Conservation (phyloP, 495 filamentous ascomycete species). For the Aspergillus panamensis region DNA sequence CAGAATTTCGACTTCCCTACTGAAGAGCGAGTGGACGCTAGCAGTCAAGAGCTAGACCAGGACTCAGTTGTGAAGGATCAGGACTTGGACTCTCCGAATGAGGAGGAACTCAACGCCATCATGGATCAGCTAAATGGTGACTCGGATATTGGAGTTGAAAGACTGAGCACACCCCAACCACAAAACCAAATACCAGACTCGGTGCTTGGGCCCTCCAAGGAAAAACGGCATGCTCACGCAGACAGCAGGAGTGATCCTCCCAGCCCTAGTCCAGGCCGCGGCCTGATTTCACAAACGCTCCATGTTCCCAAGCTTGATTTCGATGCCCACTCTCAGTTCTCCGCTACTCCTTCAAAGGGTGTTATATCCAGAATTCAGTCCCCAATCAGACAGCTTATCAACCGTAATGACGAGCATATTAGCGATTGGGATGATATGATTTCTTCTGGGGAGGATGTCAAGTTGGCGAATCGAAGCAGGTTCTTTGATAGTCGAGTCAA, state of each 20-base stretch:
- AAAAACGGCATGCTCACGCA: conserved; percentile 51
- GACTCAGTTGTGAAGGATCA: not conserved
- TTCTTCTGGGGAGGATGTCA: conserved; percentile 75
- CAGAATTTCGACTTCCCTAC: no score
- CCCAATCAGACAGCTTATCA: conserved; percentile 63
- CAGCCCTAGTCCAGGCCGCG: conserved; percentile 68
- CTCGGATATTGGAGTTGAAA: conserved; percentile 67
- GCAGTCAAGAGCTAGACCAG: no score
- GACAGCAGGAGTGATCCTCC: conserved; percentile 67
- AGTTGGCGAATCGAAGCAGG: conserved; percentile 64
- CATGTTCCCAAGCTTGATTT: conserved; percentile 46
- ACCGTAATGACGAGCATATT: conserved; percentile 55
- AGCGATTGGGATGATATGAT: conserved; percentile 92
- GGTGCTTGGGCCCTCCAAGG: conserved; percentile 48
- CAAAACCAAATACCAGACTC: conserved; percentile 35
- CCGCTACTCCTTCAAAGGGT: conserved; percentile 41
- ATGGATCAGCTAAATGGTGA: conserved; percentile 79
- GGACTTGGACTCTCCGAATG: conserved; percentile 50
- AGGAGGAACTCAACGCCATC: conserved; percentile 78
- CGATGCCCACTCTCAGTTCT: conserved; percentile 36
- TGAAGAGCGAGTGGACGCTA: no score
- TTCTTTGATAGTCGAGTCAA: conserved; percentile 91
- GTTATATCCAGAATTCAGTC: conserved; percentile 46
- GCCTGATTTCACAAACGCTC: conserved; percentile 44
- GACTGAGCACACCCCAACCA: conserved; percentile 49